A percentile compares a stretch with the other conserved stretches of the same genome.
Conservation (phyloP, 345 rosid genomes). For the Brassica carinata region DNA sequence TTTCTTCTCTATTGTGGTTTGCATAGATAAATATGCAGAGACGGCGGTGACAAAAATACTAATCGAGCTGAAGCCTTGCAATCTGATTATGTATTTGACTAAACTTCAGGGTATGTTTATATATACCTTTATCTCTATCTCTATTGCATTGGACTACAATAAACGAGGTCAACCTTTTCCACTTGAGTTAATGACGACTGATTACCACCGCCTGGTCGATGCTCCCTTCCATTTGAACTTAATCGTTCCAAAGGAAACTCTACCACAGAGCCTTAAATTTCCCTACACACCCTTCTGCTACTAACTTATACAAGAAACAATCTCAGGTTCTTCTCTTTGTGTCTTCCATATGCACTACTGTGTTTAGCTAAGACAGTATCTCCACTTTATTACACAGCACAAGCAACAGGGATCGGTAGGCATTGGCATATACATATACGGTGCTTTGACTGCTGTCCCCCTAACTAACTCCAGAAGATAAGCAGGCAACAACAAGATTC, state of each 20-base stretch:
- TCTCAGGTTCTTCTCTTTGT: slow-evolving; percentile 54
- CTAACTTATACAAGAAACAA: slow-evolving; percentile 62
- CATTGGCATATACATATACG: not conserved
- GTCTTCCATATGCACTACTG: not conserved
- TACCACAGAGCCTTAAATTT: slow-evolving; percentile 74
- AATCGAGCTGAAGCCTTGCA: not conserved
- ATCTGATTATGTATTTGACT: not conserved
- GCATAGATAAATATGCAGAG: not conserved
- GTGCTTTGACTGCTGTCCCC: not conserved
- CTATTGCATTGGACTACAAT: not conserved
- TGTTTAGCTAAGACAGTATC: not conserved
- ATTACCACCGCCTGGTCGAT: slow-evolving; percentile 74
- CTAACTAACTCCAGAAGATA: not conserved
- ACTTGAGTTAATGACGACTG: slow-evolving; percentile 56
- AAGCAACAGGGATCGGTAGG: not conserved
- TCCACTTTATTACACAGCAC: not conserved
- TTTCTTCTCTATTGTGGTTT: too few relatives aligned
- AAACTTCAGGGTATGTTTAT: not conserved
- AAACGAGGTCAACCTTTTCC: too few relatives aligned
- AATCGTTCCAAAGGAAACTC: slow-evolving; percentile 74
- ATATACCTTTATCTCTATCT: not conserved
- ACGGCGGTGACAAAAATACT: not conserved
- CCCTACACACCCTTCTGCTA: slow-evolving; percentile 61
- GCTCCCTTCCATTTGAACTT: slow-evolving; percentile 59
- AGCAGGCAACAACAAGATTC: not conserved